phyloP scores from a whole-genome alignment of 768 basidiomycete genomes.

The Phaffia tasmanica region DNA sequence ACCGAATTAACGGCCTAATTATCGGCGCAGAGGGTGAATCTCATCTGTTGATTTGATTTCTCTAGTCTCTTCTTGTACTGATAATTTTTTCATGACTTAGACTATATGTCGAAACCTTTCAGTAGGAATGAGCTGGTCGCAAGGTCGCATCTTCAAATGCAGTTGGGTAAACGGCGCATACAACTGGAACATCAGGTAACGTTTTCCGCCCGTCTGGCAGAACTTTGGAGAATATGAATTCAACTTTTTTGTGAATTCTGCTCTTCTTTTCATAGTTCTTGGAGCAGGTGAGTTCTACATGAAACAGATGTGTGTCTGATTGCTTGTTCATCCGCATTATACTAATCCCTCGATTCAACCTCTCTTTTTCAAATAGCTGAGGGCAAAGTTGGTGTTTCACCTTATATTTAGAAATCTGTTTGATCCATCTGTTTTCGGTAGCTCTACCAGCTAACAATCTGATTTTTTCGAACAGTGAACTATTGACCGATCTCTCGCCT shows the following conservation, averaged over 20 bases:
- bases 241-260: too few relatives aligned
- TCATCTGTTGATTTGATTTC: neutral
- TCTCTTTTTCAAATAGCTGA: neutral
- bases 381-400: conserved; percentile 6
- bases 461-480: neutral
- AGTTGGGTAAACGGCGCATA: conserved; percentile 4
- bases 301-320: too few relatives aligned
- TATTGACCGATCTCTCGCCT: neutral
- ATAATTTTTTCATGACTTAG: neutral
- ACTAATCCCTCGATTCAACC: too few relatives aligned
- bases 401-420: too few relatives aligned
- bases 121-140: conserved; percentile 9
- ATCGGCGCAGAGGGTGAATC: conserved; percentile 6
- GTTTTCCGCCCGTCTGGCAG: too few relatives aligned
- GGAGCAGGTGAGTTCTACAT: too few relatives aligned
- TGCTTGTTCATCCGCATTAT: too few relatives aligned
- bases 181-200: neutral
- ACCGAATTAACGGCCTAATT: neutral
- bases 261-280: too few relatives aligned
- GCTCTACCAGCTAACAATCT: too few relatives aligned
- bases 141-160: conserved; percentile 9
- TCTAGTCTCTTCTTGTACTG: neutral
- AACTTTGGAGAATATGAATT: too few relatives aligned
- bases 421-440: neutral
- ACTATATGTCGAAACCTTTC: conserved; percentile 14